These are phyloP conservation scores for Aspergillus ellipticus DNA, from an alignment of 495 filamentous ascomycete species.

Conservation along the genomic window DNA sequence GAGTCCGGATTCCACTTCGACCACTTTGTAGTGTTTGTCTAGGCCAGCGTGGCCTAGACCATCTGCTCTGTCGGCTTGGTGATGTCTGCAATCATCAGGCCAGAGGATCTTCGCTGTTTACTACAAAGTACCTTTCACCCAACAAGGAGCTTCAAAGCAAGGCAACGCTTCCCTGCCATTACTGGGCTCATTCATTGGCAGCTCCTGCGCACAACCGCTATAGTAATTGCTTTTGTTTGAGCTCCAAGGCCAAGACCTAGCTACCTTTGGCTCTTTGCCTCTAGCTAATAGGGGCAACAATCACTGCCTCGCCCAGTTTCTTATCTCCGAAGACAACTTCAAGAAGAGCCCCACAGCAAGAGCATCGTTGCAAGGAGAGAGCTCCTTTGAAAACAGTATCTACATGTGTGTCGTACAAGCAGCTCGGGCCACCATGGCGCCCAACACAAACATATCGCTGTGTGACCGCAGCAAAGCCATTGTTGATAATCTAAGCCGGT, in stretches of 20 bases:
- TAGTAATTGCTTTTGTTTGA: background rate
- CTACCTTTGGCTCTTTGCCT: background rate
- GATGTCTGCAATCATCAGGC: no score
- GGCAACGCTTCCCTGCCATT: background rate
- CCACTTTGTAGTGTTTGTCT: no score
- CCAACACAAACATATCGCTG: constrained; percentile 7
- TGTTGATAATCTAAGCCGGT: background rate
- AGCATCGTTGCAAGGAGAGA: background rate
- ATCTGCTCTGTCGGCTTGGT: no score
- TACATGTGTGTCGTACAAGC: background rate
- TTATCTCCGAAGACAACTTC: background rate
- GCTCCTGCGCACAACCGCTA: background rate
- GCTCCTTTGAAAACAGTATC: background rate
- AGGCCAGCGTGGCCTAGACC: no score
- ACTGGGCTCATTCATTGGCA: background rate
- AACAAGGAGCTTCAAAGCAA: background rate
- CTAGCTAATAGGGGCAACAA: background rate
- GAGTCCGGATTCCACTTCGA: no score
- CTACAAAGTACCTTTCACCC: no score
- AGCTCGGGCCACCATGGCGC: constrained; percentile 5
- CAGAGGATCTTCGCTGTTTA: no score
- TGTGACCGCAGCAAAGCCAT: background rate
- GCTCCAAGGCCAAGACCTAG: background rate
- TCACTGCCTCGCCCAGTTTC: background rate
- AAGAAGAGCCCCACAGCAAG: background rate